Evolutionary conservation across 1,284 basidiomycete genomes (phyloP).

Genomic region (Puccinia hordei): DNA sequence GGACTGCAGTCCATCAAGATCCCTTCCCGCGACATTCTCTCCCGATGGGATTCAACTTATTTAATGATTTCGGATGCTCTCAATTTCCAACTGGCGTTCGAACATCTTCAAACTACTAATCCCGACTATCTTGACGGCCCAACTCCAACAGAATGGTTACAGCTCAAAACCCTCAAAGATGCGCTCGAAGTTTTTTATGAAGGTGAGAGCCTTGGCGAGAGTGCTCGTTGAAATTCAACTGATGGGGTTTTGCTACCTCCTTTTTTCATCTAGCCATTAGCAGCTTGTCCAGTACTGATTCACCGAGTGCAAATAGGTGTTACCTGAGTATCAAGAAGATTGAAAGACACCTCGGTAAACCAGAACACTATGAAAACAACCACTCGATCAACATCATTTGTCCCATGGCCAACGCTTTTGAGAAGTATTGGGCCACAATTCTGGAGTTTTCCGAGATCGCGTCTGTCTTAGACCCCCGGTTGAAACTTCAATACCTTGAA

Average conservation of each 20-base stretch:
- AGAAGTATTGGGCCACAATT: slow-evolving; percentile 7
- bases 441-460: not conserved
- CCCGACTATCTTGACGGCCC: slow-evolving; percentile 4
- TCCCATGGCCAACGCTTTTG: slow-evolving; percentile 5
- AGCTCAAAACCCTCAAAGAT: slow-evolving; percentile 6
- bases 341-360: slow-evolving; percentile 3
- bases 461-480: not conserved
- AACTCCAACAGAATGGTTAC: slow-evolving; percentile 1
- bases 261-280: not conserved
- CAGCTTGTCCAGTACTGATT: not conserved
- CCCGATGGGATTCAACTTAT: slow-evolving; percentile 3
- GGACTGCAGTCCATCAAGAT: not conserved
- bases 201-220: not conserved
- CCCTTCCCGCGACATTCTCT: not conserved
- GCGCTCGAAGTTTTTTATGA: slow-evolving; percentile 18
- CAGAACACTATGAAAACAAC: slow-evolving; percentile 26
- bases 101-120: not conserved
- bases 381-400: slow-evolving; percentile 16
- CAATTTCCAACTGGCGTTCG: not conserved
- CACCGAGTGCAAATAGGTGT: not conserved
- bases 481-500: slow-evolving; percentile 14
- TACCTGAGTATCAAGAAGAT: slow-evolving; percentile 36
- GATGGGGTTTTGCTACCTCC: not conserved
- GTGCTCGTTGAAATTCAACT: not conserved
- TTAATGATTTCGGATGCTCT: slow-evolving; percentile 10